phyloP scores from a whole-genome alignment of 2,329 filamentous ascomycete genomes.

The Colletotrichum kahawae region DNA sequence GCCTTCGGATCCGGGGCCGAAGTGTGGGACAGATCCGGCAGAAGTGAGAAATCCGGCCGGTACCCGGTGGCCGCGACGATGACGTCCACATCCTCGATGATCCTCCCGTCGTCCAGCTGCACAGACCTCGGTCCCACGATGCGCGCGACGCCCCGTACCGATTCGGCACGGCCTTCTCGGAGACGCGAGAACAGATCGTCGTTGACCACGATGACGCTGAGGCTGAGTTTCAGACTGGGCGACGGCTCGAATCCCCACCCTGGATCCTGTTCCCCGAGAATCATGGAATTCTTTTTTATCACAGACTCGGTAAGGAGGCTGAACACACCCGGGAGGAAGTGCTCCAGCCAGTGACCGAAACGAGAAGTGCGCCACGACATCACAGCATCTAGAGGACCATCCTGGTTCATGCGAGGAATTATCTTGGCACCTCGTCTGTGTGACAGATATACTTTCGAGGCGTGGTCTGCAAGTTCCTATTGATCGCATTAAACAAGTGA shows the following conservation, averaged over 20 bases:
- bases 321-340: conserved; percentile 19
- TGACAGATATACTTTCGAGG: conserved; percentile 26
- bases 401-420: conserved; percentile 24
- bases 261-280: background rate
- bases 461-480: conserved; percentile 22
- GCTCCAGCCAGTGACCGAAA: conserved; percentile 21
- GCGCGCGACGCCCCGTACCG: background rate
- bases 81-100: conserved; percentile 30
- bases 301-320: background rate
- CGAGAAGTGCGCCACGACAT: conserved; percentile 25
- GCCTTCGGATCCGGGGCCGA: conserved; percentile 26
- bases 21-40: conserved; percentile 30
- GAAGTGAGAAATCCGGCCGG: conserved; percentile 31
- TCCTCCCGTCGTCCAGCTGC: conserved; percentile 32
- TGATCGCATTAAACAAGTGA: background rate
- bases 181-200: background rate
- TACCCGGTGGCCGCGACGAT: conserved; percentile 42
- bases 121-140: conserved; percentile 28
- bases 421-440: conserved; percentile 27
- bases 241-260: background rate
- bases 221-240: background rate
- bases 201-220: background rate
- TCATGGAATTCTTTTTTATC: background rate
- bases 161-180: background rate
- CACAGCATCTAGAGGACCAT: conserved; percentile 24